phyloP scores from a whole-genome alignment of 345 rosid species.

The Laguncularia racemosa region DNA sequence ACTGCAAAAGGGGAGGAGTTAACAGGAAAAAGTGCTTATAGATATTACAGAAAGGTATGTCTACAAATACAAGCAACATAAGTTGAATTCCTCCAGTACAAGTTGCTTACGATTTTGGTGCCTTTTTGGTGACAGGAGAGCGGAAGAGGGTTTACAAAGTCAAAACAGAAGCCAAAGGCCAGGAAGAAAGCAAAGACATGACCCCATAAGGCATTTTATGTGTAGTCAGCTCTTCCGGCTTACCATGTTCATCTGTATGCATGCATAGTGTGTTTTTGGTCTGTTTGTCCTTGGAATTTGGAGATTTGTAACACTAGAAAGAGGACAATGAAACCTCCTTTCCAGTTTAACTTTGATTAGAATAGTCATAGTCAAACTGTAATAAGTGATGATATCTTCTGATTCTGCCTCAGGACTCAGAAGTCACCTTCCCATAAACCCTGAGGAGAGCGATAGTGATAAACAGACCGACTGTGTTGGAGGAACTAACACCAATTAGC shows the following conservation, averaged over 20 bases:
- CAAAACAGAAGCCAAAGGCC: slow-evolving; percentile 30
- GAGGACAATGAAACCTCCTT: too few species aligned
- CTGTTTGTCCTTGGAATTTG: neutral
- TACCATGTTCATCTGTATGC: too few species aligned
- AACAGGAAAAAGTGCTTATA: slow-evolving; percentile 71
- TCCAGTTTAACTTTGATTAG: too few species aligned
- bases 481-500: too few species aligned
- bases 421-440: too few species aligned
- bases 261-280: too few species aligned
- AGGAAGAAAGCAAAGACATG: slow-evolving; percentile 25
- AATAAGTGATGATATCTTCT: too few species aligned
- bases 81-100: neutral
- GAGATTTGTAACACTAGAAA: neutral
- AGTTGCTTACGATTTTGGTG: neutral
- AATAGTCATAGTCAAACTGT: too few species aligned
- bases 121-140: slow-evolving; percentile 37
- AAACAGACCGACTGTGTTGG: too few species aligned
- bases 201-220: neutral
- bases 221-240: too few species aligned
- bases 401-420: too few species aligned
- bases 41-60: slow-evolving; percentile 64
- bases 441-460: too few species aligned
- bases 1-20: slow-evolving; percentile 69
- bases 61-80: neutral
- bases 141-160: slow-evolving; percentile 32